Conservation (phyloP, 257 asterid species). For the Fraxinus quadrangulata region DNA sequence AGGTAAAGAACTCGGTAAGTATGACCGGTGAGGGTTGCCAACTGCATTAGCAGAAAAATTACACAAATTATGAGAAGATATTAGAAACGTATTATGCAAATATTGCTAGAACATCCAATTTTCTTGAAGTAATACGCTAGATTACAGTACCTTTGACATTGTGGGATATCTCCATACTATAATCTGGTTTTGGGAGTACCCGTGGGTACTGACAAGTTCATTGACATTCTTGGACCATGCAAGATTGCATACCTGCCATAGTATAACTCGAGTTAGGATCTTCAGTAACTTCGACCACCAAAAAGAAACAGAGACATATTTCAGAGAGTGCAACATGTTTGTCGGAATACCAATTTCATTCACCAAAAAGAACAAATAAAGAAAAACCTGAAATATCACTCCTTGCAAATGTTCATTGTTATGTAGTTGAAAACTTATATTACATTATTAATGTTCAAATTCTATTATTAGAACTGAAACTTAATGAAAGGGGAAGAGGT, state of each 20-base stretch:
- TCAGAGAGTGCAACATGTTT: neutral
- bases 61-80: neutral
- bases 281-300: neutral
- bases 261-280: slow-evolving; percentile 21
- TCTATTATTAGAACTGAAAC: too few relatives aligned
- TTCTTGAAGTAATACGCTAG: neutral
- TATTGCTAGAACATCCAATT: neutral
- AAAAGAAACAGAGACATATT: neutral
- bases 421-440: too few relatives aligned
- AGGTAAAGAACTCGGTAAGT: slow-evolving; percentile 88
- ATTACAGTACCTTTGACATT: slow-evolving; percentile 72
- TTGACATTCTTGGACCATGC: slow-evolving; percentile 97
- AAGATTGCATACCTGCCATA: slow-evolving; percentile 91
- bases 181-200: slow-evolving; percentile 93
- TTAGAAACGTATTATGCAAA: neutral
- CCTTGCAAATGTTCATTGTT: neutral
- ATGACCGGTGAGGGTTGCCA: slow-evolving; percentile 95
- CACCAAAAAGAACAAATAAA: neutral
- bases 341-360: neutral
- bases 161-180: slow-evolving; percentile 93
- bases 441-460: too few relatives aligned
- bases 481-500: too few relatives aligned
- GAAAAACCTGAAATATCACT: neutral
- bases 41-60: slow-evolving; percentile 46
- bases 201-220: slow-evolving; percentile 97